These are phyloP conservation scores for Sugiyamaella marilandica DNA, from an alignment of 805 yeast species.

Conservation along the genomic window DNA sequence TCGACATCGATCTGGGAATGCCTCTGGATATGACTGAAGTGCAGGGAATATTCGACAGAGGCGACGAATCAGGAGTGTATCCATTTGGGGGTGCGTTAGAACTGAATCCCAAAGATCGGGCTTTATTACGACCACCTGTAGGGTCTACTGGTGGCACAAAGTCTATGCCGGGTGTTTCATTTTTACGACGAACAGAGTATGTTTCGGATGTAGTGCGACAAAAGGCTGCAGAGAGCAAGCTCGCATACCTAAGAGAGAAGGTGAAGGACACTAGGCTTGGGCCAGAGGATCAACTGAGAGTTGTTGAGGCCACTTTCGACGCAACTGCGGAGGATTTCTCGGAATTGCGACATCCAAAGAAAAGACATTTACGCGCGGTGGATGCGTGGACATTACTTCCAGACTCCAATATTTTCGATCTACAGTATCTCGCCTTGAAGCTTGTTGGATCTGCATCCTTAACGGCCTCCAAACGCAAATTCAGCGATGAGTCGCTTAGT, in stretches of 20 bases:
- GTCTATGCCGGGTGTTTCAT: conserved; percentile 48
- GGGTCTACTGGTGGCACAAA: conserved; percentile 33
- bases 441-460: conserved; percentile 46
- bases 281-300: conserved; percentile 57
- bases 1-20: conserved; percentile 60
- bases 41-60: conserved; percentile 63
- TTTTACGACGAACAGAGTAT: conserved; percentile 91
- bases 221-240: conserved; percentile 24
- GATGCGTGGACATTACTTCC: conserved; percentile 79
- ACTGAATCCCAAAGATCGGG: conserved; percentile 74
- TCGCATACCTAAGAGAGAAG: conserved; percentile 18
- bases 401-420: conserved; percentile 86
- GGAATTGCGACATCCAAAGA: conserved; percentile 69
- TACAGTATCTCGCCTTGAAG: conserved; percentile 42
- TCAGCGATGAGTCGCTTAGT: conserved; percentile 26
- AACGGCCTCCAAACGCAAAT: conserved; percentile 21
- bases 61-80: conserved; percentile 44
- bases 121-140: conserved; percentile 74
- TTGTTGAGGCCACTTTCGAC: conserved; percentile 77
- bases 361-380: conserved; percentile 67
- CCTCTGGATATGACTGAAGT: conserved; percentile 64
- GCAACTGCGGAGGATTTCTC: conserved; percentile 44
- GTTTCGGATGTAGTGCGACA: conserved; percentile 50
- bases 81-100: conserved; percentile 34
- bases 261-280: conserved; percentile 29